phyloP scores from a whole-genome alignment of 768 basidiomycete genomes.

The Boletellus emodensis region DNA sequence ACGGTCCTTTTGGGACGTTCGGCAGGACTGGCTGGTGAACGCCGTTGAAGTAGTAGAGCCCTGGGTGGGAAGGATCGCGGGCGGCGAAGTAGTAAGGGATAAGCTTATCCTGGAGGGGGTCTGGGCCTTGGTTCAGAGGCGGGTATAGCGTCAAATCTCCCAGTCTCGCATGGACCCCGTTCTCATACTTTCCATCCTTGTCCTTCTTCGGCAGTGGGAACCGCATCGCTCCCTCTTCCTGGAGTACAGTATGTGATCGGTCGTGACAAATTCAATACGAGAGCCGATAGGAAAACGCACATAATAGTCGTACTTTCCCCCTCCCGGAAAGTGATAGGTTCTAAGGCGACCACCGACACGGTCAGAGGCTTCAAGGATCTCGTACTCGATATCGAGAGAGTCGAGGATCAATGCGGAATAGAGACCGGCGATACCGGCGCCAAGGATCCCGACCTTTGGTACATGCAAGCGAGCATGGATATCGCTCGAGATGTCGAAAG shows the following conservation, averaged over 20 bases:
- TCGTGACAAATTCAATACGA: not conserved
- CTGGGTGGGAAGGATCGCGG: conserved; percentile 7
- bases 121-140: conserved; percentile 8
- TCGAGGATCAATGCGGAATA: conserved; percentile 46
- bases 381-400: conserved; percentile 38
- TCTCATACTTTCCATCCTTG: conserved; percentile 12
- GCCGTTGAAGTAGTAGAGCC: conserved; percentile 8
- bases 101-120: conserved; percentile 18
- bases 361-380: conserved; percentile 41
- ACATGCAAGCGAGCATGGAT: not conserved
- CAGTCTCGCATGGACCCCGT: conserved; percentile 28
- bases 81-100: conserved; percentile 20
- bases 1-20: not conserved
- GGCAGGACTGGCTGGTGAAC: not conserved
- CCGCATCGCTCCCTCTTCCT: conserved; percentile 43
- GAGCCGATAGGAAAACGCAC: conserved; percentile 18
- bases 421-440: conserved; percentile 30
- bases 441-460: conserved; percentile 18
- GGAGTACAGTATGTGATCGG: not conserved
- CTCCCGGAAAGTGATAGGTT: conserved; percentile 37
- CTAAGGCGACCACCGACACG: conserved; percentile 42
- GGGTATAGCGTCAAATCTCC: conserved; percentile 27
- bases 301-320: conserved; percentile 35
- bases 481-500: too few species aligned
- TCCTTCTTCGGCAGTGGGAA: conserved; percentile 26